These are phyloP conservation scores for Porphyrellus cyaneotinctus DNA, from an alignment of 768 basidiomycete species.

Conservation along the genomic window DNA sequence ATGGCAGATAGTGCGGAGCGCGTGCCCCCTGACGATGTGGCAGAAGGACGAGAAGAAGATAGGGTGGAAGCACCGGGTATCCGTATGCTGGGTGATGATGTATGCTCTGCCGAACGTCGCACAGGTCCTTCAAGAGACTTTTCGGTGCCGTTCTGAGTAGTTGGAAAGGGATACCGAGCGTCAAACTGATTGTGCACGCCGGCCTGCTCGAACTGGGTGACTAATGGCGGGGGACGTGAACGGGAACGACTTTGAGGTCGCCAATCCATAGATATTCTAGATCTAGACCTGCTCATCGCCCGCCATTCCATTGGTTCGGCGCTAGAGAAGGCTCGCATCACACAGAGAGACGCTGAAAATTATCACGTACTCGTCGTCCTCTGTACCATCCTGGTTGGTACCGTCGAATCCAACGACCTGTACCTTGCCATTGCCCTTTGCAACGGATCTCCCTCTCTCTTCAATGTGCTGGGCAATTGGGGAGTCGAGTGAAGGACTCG, in stretches of 20 bases:
- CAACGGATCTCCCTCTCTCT: slow-evolving; percentile 68
- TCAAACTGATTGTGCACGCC: slow-evolving; percentile 36
- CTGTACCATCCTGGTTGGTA: slow-evolving; percentile 61
- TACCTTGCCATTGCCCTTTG: slow-evolving; percentile 77
- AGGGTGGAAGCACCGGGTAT: slow-evolving; percentile 42
- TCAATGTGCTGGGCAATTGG: slow-evolving; percentile 24
- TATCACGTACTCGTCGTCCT: slow-evolving; percentile 69
- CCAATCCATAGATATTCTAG: slow-evolving; percentile 92
- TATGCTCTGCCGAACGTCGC: slow-evolving; percentile 20
- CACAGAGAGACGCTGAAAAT: slow-evolving; percentile 18
- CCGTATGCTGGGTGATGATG: slow-evolving; percentile 32
- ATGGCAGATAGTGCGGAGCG: slow-evolving; percentile 45
- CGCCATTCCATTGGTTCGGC: slow-evolving; percentile 88
- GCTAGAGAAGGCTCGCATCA: slow-evolving; percentile 31
- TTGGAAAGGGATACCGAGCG: slow-evolving; percentile 44
- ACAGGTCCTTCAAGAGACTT: slow-evolving; percentile 27
- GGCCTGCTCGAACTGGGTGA: slow-evolving; percentile 45
- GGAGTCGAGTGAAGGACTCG: slow-evolving; percentile 5
- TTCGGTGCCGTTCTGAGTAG: slow-evolving; percentile 22
- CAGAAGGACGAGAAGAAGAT: slow-evolving; percentile 46
- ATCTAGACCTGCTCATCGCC: slow-evolving; percentile 85
- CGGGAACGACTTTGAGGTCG: slow-evolving; percentile 72
- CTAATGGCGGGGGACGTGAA: slow-evolving; percentile 64
- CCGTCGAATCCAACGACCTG: slow-evolving; percentile 82
- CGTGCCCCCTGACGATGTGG: slow-evolving; percentile 36